Evolutionary conservation across 768 basidiomycete genomes (phyloP).

Genomic region (Russula earlei): DNA sequence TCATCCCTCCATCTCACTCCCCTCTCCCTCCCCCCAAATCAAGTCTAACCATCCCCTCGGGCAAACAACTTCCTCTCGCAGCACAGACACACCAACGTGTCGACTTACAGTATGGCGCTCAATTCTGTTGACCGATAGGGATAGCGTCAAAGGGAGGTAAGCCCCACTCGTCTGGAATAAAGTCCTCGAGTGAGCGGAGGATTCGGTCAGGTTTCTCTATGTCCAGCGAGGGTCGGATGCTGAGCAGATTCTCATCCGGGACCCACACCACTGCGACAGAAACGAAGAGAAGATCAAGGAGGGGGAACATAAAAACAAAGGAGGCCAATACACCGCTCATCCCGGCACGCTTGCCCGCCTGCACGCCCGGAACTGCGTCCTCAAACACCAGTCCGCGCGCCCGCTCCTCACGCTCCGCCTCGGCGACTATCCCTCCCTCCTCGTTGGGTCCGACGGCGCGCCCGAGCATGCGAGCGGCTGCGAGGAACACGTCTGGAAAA

Average conservation of each 20-base stretch:
- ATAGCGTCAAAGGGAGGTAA: conserved; percentile 50
- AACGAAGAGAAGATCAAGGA: background rate
- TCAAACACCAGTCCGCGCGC: conserved; percentile 71
- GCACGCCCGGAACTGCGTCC: conserved; percentile 67
- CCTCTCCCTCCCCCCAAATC: no score
- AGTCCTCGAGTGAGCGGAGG: conserved; percentile 55
- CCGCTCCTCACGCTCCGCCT: conserved; percentile 39
- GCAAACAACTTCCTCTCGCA: no score
- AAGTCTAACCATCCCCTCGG: no score
- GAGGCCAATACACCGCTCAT: conserved; percentile 71
- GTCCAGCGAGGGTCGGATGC: conserved; percentile 33
- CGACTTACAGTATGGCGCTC: no score
- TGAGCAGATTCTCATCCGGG: conserved; percentile 61
- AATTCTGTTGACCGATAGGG: background rate
- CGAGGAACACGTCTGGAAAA: conserved; percentile 70
- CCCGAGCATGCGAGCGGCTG: conserved; percentile 54
- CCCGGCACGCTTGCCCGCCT: conserved; percentile 74
- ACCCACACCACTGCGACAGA: conserved; percentile 65
- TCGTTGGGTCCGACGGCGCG: conserved; percentile 44
- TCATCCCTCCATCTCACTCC: no score
- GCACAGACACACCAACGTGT: no score
- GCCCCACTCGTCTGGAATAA: conserved; percentile 78
- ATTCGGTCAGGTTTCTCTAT: conserved; percentile 47
- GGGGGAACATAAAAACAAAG: conserved; percentile 15
- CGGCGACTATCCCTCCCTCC: conserved; percentile 28